Evolutionary conservation across 2,329 filamentous ascomycete species (phyloP).

Genomic region (Periglandula ipomoeae): DNA sequence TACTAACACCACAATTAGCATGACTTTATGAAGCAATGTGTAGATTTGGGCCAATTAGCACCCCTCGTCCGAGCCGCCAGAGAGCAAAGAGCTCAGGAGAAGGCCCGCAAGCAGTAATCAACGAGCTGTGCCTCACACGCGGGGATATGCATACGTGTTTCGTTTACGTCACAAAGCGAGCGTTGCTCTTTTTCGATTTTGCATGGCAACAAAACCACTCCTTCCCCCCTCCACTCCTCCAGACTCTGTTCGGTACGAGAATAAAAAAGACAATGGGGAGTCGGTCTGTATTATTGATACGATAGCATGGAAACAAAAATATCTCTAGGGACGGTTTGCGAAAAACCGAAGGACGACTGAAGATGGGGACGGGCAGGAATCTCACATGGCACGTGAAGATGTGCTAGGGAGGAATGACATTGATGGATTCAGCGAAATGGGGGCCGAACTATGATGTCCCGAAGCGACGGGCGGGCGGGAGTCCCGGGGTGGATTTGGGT

Average conservation of each 20-base stretch:
- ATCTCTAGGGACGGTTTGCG: not conserved
- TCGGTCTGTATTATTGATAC: constrained; percentile 2
- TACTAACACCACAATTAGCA: constrained; percentile 41
- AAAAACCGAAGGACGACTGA: not conserved
- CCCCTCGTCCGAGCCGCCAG: constrained; percentile 81
- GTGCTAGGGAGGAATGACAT: not conserved
- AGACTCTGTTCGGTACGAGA: too few relatives aligned
- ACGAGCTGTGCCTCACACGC: not conserved
- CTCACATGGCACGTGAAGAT: not conserved
- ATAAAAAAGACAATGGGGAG: not conserved
- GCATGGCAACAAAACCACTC: not conserved
- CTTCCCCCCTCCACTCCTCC: too few relatives aligned
- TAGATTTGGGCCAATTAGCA: constrained; percentile 67
- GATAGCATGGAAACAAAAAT: not conserved
- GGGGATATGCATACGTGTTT: constrained; percentile 5
- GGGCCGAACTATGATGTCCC: not conserved
- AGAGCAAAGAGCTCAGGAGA: constrained; percentile 77
- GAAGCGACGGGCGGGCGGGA: not conserved
- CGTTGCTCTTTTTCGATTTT: constrained; percentile 6
- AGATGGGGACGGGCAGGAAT: not conserved
- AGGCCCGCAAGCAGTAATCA: constrained; percentile 50
- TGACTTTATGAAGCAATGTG: constrained; percentile 69
- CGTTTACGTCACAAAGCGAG: constrained; percentile 5
- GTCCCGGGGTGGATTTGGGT: not conserved
- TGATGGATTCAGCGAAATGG: not conserved